Evolutionary conservation across 2,329 filamentous ascomycete species (phyloP), one percentile per base, ranked within the genome.

Genomic region (Ophiostoma piceae): DNA sequence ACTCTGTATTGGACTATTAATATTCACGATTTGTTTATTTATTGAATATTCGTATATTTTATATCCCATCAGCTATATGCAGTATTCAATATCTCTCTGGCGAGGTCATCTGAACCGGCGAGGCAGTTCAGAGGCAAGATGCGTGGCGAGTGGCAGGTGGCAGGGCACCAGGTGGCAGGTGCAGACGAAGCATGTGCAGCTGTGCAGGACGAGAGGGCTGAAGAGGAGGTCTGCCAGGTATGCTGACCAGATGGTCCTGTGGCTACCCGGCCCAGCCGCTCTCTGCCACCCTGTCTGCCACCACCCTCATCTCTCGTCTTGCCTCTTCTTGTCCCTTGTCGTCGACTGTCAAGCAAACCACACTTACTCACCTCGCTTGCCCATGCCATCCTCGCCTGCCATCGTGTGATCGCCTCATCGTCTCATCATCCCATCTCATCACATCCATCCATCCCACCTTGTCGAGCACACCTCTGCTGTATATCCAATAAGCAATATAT

Each of bases 391-490:
- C 26, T 12, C 22, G 51, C 22, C 22, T 57, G 51, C 51, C 51
- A 57, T 26, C 51, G 43, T 19, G 16, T 9, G 16, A 47, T 47
- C 51, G 51, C 16, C 51, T 57, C 51, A 57, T 57, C n/a, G 16
- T 51, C 5, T 22, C 47, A 51, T 51, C 47, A 51, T 51, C 47
- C 19, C 43, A 51, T 51, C 43, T 51, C 47, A 57, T 57, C 51
- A 16, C 51, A 57, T 26, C 51, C 51, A 57, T 26, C 51, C 51
- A 26, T 57, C 51, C 51, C 51, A 57, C 51, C 51, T 57, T 26
- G 51, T 26, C 51, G 51, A 57, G 51, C 51, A 57, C 51, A 57
- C 51, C 51, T 57, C 51, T 4, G 51, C 51, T 26, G 12, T 57
- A 57, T 57, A 26, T 12, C 51, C 29, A 62, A 32, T 60, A 41